Base-by-base conservation (phyloP, 768 basidiomycete species). In the Sarcodon aspratus region DNA sequence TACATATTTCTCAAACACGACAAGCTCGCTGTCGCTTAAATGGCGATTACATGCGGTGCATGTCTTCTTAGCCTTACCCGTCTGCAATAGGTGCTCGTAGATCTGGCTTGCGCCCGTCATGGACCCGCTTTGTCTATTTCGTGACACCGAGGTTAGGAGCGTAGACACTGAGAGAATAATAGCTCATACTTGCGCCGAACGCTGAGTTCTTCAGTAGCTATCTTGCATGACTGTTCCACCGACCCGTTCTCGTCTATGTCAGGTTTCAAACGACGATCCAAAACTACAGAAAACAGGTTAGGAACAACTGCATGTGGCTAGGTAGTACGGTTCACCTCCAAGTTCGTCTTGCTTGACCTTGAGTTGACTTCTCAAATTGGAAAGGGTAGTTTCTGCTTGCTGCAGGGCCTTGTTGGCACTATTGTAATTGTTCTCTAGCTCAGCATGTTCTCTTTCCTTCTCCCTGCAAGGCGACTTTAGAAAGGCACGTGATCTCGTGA, bases 21-120 rank as follows among this genome's bases (percentile, higher is more conserved):
- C 64, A 43, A 76, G 55, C 40, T 82, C 81, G 1, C 61, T 57
- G 27, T 74, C 72, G 17, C 74, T 66, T 59, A 97, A 65, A 36
- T 69, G 69, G 1, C 93, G 77, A 55, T 80, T 79, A 60, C 95
- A 98, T 7, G 80, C 80, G 9, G 76, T 69, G 57, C 95, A 99
- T 0, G 71, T 63, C 57, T 84, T 80, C 52, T 82, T 76, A 45
- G 71, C 66, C 59, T 76, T 76, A 33, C 85, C 88, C 1, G 65
- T 61, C 12, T 68, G 64, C 36, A 90, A 69, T 32, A 88, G 55
- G 1, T 61, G 60, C 49, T 79, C 68, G 49, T 78, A 94, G 34
- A 74, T 69, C 27, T 62, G 63, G 11, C 65, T 65, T 63, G 63
- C 69, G 47, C 63, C 69, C n/a, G 63, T 59, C 37, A 49, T 52